Evolutionary conservation across 352 stramenopile species (phyloP).

Genomic region (Globisporangium camurandrum): DNA sequence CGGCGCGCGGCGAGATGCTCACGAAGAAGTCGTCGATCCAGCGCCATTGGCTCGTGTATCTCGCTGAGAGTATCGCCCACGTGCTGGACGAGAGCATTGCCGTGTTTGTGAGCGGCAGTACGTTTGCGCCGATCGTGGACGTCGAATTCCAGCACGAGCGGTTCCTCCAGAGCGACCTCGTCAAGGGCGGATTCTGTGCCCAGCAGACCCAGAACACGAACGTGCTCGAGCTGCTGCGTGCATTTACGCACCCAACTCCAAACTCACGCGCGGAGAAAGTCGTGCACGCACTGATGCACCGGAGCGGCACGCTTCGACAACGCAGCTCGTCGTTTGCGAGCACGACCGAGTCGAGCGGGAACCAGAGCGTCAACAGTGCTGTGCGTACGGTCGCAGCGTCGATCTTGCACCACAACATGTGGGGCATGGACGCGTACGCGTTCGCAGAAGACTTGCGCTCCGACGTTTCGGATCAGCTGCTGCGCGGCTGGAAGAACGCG

Average conservation of each 20-base stretch:
- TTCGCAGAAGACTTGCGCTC: constrained; percentile 44
- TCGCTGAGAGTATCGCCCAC: constrained; percentile 36
- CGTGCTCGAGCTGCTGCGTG: constrained; percentile 49
- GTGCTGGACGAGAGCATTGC: constrained; percentile 43
- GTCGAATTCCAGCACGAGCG: constrained; percentile 39
- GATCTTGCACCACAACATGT: constrained; percentile 86
- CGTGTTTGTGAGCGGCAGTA: constrained; percentile 39
- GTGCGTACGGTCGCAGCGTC: constrained; percentile 65
- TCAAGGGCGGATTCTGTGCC: constrained; percentile 45
- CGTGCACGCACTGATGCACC: constrained; percentile 29
- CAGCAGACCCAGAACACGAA: constrained; percentile 46
- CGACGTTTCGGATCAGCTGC: constrained; percentile 60
- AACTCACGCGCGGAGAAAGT: constrained; percentile 36
- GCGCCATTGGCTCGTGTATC: constrained; percentile 54
- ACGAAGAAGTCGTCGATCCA: constrained; percentile 46
- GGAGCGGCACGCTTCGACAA: constrained; percentile 13
- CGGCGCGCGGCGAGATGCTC: constrained; percentile 51
- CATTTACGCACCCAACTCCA: constrained; percentile 35
- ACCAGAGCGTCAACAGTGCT: constrained; percentile 39
- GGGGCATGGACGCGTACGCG: constrained; percentile 74
- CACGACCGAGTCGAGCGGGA: constrained; percentile 25
- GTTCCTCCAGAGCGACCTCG: constrained; percentile 59
- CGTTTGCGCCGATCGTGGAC: constrained; percentile 40
- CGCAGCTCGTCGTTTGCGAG: constrained; percentile 23
- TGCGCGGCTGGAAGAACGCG: constrained; percentile 73